These are phyloP conservation scores for Pseudogymnoascus sp. DNA, from an alignment of 2,329 filamentous ascomycete species.

Conservation along the genomic window DNA sequence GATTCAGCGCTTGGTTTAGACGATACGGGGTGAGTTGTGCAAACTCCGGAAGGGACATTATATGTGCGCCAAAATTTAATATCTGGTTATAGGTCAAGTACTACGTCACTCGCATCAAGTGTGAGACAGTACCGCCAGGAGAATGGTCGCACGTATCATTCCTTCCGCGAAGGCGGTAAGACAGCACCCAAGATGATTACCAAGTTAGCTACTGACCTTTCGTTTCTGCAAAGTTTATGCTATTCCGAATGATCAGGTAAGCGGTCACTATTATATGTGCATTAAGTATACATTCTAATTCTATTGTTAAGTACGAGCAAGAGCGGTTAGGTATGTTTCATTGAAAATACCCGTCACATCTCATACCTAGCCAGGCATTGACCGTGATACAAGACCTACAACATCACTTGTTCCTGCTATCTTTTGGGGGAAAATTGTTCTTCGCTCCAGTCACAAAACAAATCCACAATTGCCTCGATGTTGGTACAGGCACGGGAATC, in stretches of 20 bases:
- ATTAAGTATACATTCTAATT: not conserved
- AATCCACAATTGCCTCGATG: conserved; percentile 30
- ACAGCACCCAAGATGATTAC: not conserved
- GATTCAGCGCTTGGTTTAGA: not conserved
- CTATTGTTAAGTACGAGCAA: not conserved
- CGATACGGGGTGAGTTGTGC: not conserved
- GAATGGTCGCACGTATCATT: conserved; percentile 35
- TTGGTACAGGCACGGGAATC: conserved; percentile 36
- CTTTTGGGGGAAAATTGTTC: conserved; percentile 17
- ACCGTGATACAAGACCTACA: conserved; percentile 16
- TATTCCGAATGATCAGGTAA: conserved; percentile 12
- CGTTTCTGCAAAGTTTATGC: conserved; percentile 9
- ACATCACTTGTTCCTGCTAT: conserved; percentile 20
- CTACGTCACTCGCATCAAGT: conserved; percentile 25
- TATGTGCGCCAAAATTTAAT: not conserved
- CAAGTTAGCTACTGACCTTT: not conserved
- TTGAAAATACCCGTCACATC: not conserved
- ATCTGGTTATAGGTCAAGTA: conserved; percentile 4
- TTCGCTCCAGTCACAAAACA: conserved; percentile 23
- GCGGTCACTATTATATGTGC: not conserved
- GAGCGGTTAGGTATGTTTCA: conserved; percentile 10
- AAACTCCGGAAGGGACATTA: not conserved
- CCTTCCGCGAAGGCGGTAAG: conserved; percentile 20
- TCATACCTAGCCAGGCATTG: not conserved
- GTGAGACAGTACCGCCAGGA: conserved; percentile 33